Percentiles rank a stretch among this genome's conserved stretches.
Conservation (phyloP, 2,329 filamentous ascomycete species). For the Hymenoscyphus salicellus region DNA sequence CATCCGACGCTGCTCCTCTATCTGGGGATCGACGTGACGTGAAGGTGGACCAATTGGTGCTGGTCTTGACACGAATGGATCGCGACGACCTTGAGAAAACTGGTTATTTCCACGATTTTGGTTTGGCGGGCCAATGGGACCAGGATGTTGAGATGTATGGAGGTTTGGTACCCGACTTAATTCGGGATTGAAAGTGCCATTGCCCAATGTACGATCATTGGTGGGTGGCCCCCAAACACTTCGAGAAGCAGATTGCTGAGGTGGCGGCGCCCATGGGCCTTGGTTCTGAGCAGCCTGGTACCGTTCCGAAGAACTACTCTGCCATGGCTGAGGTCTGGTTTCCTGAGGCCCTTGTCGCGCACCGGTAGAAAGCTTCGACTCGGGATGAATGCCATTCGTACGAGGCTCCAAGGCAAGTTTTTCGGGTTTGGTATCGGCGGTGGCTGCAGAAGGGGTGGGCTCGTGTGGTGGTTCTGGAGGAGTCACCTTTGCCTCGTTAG, state of each 20-base stretch:
- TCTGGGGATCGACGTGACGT: slow-evolving; percentile 21
- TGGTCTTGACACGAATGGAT: slow-evolving; percentile 31
- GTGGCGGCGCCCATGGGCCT: slow-evolving; percentile 44
- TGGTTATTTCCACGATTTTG: slow-evolving; percentile 25
- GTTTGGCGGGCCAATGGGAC: slow-evolving; percentile 37
- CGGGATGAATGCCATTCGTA: slow-evolving; percentile 24
- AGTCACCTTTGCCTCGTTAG: slow-evolving; percentile 16
- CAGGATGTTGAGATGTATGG: slow-evolving; percentile 30
- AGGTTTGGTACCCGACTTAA: slow-evolving; percentile 44
- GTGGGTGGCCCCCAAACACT: slow-evolving; percentile 73
- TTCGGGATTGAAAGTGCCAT: slow-evolving; percentile 70
- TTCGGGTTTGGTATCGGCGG: slow-evolving; percentile 16
- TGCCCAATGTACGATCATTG: slow-evolving; percentile 68
- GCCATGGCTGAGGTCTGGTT: slow-evolving; percentile 32
- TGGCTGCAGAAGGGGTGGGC: slow-evolving; percentile 1
- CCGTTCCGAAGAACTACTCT: slow-evolving; percentile 41
- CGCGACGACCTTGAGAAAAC: slow-evolving; percentile 31
- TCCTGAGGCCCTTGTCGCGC: slow-evolving; percentile 24
- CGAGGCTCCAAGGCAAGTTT: slow-evolving; percentile 17
- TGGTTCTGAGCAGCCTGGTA: slow-evolving; percentile 34
- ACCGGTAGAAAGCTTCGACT: slow-evolving; percentile 39
- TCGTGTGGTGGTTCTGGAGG: slow-evolving; percentile 14
- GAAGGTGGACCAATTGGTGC: slow-evolving; percentile 36
- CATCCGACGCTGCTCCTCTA: slow-evolving; percentile 8
- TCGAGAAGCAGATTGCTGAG: slow-evolving; percentile 45